A percentile compares a stretch with the other conserved stretches of the same genome.
phyloP scores from a whole-genome alignment of 805 yeast genomes.

The Candida insectorum region DNA sequence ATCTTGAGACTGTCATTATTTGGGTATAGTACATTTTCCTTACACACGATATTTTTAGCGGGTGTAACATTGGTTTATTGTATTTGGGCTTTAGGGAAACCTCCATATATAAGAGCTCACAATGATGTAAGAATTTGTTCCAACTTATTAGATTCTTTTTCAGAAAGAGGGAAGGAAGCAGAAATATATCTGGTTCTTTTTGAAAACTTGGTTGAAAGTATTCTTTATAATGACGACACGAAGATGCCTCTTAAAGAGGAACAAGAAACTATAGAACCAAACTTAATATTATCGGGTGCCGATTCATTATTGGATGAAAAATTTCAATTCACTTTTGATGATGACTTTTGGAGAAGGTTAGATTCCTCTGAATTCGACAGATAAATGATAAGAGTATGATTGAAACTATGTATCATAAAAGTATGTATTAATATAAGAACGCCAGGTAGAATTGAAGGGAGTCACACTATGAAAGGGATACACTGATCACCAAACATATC shows the following conservation, averaged over 20 bases:
- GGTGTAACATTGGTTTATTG: constrained; percentile 23
- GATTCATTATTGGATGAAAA: constrained; percentile 2
- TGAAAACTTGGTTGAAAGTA: constrained; percentile 18
- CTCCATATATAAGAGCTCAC: constrained; percentile 12
- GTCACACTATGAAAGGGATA: not conserved
- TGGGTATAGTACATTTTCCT: constrained; percentile 10
- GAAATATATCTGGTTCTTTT: constrained; percentile 19
- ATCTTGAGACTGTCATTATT: constrained; percentile 8
- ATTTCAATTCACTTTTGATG: constrained; percentile 11
- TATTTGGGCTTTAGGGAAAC: constrained; percentile 13
- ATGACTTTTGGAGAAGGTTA: constrained; percentile 10
- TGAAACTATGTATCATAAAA: not conserved
- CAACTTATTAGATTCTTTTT: constrained; percentile 20
- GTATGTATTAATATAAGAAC: not conserved
- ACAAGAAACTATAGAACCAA: not conserved
- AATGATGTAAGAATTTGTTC: constrained; percentile 22
- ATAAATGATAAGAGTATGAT: not conserved
- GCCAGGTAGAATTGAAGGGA: not conserved
- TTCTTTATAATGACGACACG: constrained; percentile 9
- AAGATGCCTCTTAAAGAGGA: constrained; percentile 1
- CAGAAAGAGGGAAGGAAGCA: constrained; percentile 23
- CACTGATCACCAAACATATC: constrained; percentile 12
- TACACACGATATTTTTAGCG: constrained; percentile 14
- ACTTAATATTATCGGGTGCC: not conserved
- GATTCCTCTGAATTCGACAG: constrained; percentile 1